A percentile compares a stretch with the other conserved stretches of the same genome.
phyloP scores from a whole-genome alignment of 2,329 filamentous ascomycete genomes.

The Fusarium coffeatum region DNA sequence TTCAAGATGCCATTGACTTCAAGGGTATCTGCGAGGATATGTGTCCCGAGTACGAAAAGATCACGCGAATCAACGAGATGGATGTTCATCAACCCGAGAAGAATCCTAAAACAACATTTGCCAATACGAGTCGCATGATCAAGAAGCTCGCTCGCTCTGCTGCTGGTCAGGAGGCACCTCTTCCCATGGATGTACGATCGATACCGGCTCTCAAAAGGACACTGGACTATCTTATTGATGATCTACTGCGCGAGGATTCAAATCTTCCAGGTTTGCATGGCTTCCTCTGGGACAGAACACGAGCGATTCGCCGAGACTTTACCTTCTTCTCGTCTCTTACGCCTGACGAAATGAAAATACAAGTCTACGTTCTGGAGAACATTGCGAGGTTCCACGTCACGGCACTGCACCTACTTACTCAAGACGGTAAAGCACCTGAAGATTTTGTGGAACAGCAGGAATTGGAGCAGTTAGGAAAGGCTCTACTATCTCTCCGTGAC shows the following conservation, averaged over 20 bases:
- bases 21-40: conserved; percentile 76
- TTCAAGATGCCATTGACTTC: conserved; percentile 74
- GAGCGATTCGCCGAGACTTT: conserved; percentile 75
- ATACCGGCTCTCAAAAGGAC: conserved; percentile 68
- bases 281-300: conserved; percentile 76
- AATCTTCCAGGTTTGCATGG: conserved; percentile 68
- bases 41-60: conserved; percentile 75
- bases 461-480: conserved; percentile 73
- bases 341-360: conserved; percentile 65
- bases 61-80: conserved; percentile 70
- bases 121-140: conserved; percentile 68
- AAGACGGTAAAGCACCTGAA: conserved; percentile 65
- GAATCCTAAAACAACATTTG: conserved; percentile 56
- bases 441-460: conserved; percentile 76
- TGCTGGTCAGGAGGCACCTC: conserved; percentile 73
- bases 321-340: conserved; percentile 73
- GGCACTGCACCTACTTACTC: conserved; percentile 71
- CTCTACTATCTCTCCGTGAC: conserved; percentile 72
- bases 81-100: conserved; percentile 70
- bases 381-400: conserved; percentile 76
- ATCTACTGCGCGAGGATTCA: conserved; percentile 66
- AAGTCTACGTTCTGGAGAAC: conserved; percentile 73
- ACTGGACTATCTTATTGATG: conserved; percentile 72
- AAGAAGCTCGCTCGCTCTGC: conserved; percentile 76
- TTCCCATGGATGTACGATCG: conserved; percentile 76